Evolutionary conservation across 1,139 yeast genomes (phyloP), one percentile per base, ranked within the genome.

Genomic region (Diutina sp.): DNA sequence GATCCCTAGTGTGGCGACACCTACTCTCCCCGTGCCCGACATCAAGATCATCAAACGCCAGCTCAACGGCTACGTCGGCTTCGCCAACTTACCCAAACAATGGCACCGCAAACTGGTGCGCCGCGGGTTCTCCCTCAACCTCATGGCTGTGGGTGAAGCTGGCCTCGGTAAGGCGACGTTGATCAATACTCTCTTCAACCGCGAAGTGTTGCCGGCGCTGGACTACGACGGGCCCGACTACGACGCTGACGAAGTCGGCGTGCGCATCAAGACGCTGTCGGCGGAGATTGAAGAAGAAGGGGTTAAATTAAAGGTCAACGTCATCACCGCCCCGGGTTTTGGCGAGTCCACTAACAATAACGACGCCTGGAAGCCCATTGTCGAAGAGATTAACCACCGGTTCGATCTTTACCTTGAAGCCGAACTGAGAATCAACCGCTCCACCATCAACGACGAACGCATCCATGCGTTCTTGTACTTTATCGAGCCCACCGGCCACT

Each of bases 401-500:
- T 95, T 86, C 67, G 97, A 93, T 70, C 79, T 82, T 62, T 91
- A 84, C 69, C 83, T 95, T 72, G 98, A 93, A 71, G 84, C 85
- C 55, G 99, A 95, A 74, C 90, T 90, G 67, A 85, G 87, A 69
- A 80, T 90, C 60, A 86, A 85, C 71, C 84, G 99, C 69, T 73
- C 86, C n/a, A 71, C 81, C 45, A 78, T 87, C 61, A 74, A 72
- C 57, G 97, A 90, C 69, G 82, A 84, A 65, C 84, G 97, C 68
- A 80, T 90, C 57, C 97, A 90, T 68, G 97, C 96, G 45, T 82
- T 88, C 66, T 74, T 90, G 60, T 90, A 88, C 72, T 90, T 95
- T 65, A 88, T 95, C 66, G 98, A 91, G 72, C 99, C 98, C 65
- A 91, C 98, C 29, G 99, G 97, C 58, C 99, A 93, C 72, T 84